A percentile compares a stretch with the other conserved stretches of the same genome.
Conservation (phyloP, 1,139 yeast genomes). For the Pneumocystis carinii region DNA sequence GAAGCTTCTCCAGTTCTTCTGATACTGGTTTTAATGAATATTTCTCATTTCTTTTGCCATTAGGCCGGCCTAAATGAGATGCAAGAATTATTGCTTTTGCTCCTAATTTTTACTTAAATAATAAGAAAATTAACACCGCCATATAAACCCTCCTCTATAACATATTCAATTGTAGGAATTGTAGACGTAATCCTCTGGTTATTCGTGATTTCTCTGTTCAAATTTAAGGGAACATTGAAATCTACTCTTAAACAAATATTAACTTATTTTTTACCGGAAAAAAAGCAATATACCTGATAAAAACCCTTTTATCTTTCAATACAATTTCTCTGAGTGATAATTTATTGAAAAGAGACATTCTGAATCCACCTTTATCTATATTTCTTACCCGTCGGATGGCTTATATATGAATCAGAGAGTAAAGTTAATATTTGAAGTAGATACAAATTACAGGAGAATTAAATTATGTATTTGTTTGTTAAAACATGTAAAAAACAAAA, state of each 20-base stretch:
- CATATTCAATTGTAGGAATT: constrained; percentile 88
- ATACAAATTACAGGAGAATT: too few species aligned
- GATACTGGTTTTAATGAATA: constrained; percentile 88
- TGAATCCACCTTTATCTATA: constrained; percentile 3
- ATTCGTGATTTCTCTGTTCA: constrained; percentile 90
- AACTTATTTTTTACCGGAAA: neutral
- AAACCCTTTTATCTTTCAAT: constrained; percentile 76
- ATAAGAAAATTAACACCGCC: neutral
- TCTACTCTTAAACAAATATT: constrained; percentile 22
- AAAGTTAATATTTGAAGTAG: too few species aligned
- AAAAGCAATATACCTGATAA: constrained; percentile 48
- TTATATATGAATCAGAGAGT: too few species aligned
- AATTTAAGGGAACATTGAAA: constrained; percentile 84
- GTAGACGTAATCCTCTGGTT: constrained; percentile 98
- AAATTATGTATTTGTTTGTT: too few species aligned
- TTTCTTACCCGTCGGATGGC: neutral
- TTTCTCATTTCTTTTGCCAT: constrained; percentile 70
- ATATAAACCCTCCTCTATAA: constrained; percentile 44
- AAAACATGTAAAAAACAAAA: neutral
- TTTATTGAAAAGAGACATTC: constrained; percentile 82
- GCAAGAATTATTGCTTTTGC: constrained; percentile 85
- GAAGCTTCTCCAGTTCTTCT: constrained; percentile 60
- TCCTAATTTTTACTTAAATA: constrained; percentile 23
- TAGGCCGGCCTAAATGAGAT: constrained; percentile 95
- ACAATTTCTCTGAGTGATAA: constrained; percentile 80